Evolutionary conservation across 2,329 filamentous ascomycete species (phyloP).

Genomic region (Clarireedia paspali): DNA sequence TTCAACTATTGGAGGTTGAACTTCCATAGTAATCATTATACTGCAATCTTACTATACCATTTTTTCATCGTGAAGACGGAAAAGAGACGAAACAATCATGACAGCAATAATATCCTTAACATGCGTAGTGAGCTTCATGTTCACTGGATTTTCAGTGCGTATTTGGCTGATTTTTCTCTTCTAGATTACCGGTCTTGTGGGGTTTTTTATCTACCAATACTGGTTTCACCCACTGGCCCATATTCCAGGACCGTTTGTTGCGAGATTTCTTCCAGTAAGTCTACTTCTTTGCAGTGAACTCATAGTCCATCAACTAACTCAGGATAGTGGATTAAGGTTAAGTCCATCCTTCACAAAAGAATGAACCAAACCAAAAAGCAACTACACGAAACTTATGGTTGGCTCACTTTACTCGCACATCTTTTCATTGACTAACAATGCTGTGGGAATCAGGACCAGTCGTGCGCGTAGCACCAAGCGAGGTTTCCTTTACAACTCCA

Average conservation of each 20-base stretch:
- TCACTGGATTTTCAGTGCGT: not conserved
- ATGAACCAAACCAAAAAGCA: not conserved
- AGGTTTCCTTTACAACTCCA: constrained; percentile 33
- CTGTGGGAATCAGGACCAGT: constrained; percentile 30
- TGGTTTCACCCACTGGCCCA: not conserved
- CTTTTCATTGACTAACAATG: not conserved
- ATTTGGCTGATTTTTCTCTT: not conserved
- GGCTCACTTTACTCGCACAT: not conserved
- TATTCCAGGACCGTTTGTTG: not conserved
- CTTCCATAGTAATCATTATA: too few species aligned
- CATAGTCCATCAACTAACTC: not conserved
- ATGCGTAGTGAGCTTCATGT: not conserved
- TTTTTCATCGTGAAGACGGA: too few species aligned
- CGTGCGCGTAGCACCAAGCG: constrained; percentile 40
- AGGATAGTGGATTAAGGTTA: not conserved
- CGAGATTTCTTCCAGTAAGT: not conserved
- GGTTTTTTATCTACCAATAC: not conserved
- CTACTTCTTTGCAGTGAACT: not conserved
- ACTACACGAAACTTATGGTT: not conserved
- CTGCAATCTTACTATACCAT: too few species aligned
- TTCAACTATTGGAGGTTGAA: too few species aligned
- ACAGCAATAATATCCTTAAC: not conserved
- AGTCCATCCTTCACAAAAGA: not conserved
- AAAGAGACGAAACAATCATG: too few species aligned
- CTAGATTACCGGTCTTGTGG: not conserved